Conservation (phyloP, 2,329 filamentous ascomycete genomes). For the Cylindrodendrum hubeiense region DNA sequence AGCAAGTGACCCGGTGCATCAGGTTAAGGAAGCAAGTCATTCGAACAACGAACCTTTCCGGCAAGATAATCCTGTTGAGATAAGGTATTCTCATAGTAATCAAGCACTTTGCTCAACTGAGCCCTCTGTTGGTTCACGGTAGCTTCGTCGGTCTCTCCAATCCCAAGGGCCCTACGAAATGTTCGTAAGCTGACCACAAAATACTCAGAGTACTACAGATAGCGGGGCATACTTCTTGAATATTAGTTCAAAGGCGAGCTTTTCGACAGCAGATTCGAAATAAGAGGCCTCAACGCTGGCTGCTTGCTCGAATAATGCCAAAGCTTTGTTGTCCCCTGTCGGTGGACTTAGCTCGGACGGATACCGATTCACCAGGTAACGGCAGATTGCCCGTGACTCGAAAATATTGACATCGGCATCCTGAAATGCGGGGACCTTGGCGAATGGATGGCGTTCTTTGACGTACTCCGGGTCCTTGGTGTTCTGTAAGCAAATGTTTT, state of each 20-base stretch:
- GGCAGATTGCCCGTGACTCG: slow-evolving; percentile 2
- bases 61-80: neutral
- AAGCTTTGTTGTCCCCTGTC: neutral
- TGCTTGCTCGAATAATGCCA: neutral
- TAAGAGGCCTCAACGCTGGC: slow-evolving; percentile 2
- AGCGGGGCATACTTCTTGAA: neutral
- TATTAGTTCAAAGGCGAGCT: slow-evolving; percentile 3
- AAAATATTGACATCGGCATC: neutral
- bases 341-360: neutral
- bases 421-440: slow-evolving; percentile 7
- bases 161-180: neutral
- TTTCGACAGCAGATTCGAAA: neutral
- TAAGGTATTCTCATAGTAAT: neutral
- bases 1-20: neutral
- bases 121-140: neutral
- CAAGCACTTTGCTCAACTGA: neutral
- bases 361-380: neutral
- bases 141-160: neutral
- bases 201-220: neutral
- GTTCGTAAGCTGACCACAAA: neutral
- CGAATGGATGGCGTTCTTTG: slow-evolving; percentile 3
- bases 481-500: neutral
- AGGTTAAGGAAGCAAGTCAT: neutral
- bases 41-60: neutral
- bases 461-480: neutral